Base-by-base conservation (phyloP, 2,329 filamentous ascomycete species). In the Cercospora brassicicola region DNA sequence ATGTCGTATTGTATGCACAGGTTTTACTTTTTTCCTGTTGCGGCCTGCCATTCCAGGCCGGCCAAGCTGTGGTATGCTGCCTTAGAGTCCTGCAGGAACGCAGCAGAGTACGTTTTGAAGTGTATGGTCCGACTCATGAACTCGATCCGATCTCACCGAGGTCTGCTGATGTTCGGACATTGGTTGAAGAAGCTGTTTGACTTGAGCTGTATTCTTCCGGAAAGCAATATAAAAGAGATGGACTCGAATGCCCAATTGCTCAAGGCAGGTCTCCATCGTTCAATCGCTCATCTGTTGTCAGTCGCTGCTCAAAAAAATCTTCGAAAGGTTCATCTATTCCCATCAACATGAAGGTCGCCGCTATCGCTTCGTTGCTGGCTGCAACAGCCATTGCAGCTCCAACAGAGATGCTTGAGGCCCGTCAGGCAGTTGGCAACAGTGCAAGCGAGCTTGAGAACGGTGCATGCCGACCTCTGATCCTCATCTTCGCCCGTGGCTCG, bases 401-500 rank as follows among this genome's bases (percentile, higher is more conserved):
- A 5, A 53, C 60, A 13, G 45, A 30, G 23, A 53, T 53, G 26
- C 60, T 62, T 18, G 60, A 62, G 42, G 28, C 60, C 51, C 60
- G 60, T 2, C 42, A 62, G 28, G 45, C 45, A 51, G 53, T 57
- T 4, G 60, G 60, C 15, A 42, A 55, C 28, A 66, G 57, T 31
- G 48, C 59, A 26, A 71, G 71, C 45, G 68, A 74, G 51, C 62
- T 73, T 56, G 53, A 33, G 39, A 60, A 70, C 28, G 76, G 75
- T 15, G 72, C 64, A 53, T 85, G 83, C 77, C 81, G 81, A 51
- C 72, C 78, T 28, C 80, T 85, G 71, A 87, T 84, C 8, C 77
- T 87, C 64, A 82, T 88, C 72, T 87, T 85, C 69, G 86, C 85
- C 18, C 82, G 86, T 18, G 86, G 86, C 8, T 87, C 85, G 10